phyloP scores from a whole-genome alignment of 169 alveolate species.

The Cryptosporidium parvum region DNA sequence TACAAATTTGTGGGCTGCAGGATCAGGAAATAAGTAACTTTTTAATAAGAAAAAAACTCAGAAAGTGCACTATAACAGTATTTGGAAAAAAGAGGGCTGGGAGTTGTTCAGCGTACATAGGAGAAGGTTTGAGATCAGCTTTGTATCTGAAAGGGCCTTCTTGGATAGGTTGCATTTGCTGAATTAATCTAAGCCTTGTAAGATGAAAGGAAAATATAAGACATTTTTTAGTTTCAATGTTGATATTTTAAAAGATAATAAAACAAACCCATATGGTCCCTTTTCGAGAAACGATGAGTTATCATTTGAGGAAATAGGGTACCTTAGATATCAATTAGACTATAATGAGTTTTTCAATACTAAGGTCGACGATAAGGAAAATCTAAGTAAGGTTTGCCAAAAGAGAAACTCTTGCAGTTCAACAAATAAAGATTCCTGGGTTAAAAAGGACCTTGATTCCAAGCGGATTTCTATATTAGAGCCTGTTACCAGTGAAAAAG shows the following conservation, averaged over 20 bases:
- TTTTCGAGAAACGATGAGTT: conserved; percentile 17
- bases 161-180: not conserved
- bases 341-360: not conserved
- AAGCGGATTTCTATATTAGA: conserved; percentile 45
- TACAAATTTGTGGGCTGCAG: conserved; percentile 58
- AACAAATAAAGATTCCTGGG: not conserved
- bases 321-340: not conserved
- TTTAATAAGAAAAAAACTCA: not conserved
- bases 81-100: not conserved
- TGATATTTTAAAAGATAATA: not conserved
- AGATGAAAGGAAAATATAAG: conserved; percentile 30
- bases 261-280: too few species aligned
- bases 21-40: conserved; percentile 74
- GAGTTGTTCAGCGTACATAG: not conserved
- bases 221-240: conserved; percentile 46
- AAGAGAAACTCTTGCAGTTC: not conserved
- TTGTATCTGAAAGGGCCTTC: not conserved
- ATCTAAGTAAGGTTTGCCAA: not conserved
- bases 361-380: conserved; percentile 18
- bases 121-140: not conserved
- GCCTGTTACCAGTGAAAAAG: conserved; percentile 6
- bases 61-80: not conserved
- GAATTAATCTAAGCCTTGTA: not conserved
- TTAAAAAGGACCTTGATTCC: not conserved
- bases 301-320: conserved; percentile 63